Conservation (phyloP, 192 early-diverging fungal genomes). For the Piromyces finnis region DNA sequence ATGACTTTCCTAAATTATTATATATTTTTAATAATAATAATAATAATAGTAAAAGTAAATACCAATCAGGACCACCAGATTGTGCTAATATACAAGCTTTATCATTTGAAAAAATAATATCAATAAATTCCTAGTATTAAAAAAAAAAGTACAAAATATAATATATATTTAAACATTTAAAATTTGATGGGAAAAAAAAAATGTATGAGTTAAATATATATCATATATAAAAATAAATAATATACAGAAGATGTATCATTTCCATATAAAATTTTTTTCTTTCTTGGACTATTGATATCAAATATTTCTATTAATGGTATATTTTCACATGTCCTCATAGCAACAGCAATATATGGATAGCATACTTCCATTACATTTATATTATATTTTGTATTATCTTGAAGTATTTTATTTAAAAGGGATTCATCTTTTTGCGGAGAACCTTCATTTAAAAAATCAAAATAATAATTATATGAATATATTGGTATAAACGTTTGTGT, state of each 20-base stretch:
- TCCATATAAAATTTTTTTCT: background rate
- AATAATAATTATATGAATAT: constrained; percentile 15
- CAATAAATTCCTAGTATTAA: constrained; percentile 31
- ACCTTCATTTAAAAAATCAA: constrained; percentile 11
- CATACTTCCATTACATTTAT: constrained; percentile 3
- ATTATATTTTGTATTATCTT: constrained; percentile 3
- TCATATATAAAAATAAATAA: background rate
- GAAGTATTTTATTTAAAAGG: constrained; percentile 1
- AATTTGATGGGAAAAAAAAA: constrained; percentile 3
- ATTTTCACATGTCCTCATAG: background rate
- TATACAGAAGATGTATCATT: background rate
- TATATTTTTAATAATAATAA: background rate
- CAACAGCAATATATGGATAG: background rate
- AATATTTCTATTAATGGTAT: background rate
- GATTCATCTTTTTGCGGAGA: constrained; percentile 2
- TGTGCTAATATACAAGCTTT: constrained; percentile 20
- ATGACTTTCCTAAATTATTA: background rate
- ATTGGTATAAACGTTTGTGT: constrained; percentile 24
- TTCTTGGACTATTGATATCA: background rate
- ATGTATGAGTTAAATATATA: background rate
- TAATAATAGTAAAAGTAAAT: background rate
- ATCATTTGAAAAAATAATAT: constrained; percentile 21
- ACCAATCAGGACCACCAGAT: constrained; percentile 12
- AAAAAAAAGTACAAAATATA: constrained; percentile 2
- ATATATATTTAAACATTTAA: constrained; percentile 12